These are phyloP conservation scores for Yarrowia sp. DNA, from an alignment of 805 yeast species.

Conservation along the genomic window DNA sequence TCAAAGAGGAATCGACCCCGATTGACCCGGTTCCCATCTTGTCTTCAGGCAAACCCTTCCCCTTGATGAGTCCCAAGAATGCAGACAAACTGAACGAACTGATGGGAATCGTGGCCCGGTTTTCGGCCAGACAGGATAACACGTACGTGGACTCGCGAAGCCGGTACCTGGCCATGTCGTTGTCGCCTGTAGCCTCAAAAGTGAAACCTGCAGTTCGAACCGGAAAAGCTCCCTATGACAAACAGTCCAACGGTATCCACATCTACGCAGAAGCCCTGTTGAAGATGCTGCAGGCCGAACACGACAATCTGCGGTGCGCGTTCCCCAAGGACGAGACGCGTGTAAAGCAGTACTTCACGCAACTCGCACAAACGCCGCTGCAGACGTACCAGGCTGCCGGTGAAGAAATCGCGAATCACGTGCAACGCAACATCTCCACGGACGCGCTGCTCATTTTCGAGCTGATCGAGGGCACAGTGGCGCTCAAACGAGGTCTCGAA, in stretches of 20 bases:
- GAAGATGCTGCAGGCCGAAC: constrained; percentile 59
- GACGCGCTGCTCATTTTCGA: constrained; percentile 66
- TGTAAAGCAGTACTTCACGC: constrained; percentile 48
- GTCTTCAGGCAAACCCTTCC: constrained; percentile 53
- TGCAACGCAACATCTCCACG: constrained; percentile 54
- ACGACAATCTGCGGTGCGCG: constrained; percentile 56
- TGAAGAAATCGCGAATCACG: constrained; percentile 52
- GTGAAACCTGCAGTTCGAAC: constrained; percentile 39
- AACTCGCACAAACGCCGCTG: constrained; percentile 51
- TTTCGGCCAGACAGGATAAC: constrained; percentile 42
- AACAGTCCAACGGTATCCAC: constrained; percentile 65
- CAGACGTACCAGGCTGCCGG: constrained; percentile 54
- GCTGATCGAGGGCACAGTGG: constrained; percentile 58
- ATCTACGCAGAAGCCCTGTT: constrained; percentile 61
- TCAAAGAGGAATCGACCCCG: constrained; percentile 53
- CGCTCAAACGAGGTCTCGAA: constrained; percentile 44
- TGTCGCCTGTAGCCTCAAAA: constrained; percentile 42
- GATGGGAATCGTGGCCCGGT: constrained; percentile 54
- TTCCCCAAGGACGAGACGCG: constrained; percentile 50
- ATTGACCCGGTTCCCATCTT: constrained; percentile 57
- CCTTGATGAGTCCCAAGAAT: constrained; percentile 42
- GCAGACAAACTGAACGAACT: constrained; percentile 52
- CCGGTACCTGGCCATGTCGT: constrained; percentile 42
- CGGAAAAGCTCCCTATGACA: constrained; percentile 59
- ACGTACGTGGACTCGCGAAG: constrained; percentile 45